A percentile compares a stretch with the other conserved stretches of the same genome.
Conservation (phyloP, 2,329 filamentous ascomycete species). For the Fusarium gaditjirri region DNA sequence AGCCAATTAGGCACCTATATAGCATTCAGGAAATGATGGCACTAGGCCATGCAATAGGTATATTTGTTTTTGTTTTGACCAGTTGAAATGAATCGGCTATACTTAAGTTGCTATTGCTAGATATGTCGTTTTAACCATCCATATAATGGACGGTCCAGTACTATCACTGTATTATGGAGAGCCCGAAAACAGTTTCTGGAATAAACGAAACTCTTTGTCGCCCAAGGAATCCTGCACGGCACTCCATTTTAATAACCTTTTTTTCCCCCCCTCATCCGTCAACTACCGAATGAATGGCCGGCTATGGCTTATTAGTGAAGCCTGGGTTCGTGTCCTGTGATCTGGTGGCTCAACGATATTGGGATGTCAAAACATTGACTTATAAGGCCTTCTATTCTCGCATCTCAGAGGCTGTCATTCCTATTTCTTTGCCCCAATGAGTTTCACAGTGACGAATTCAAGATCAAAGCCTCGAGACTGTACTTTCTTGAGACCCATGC, state of each 20-base stretch:
- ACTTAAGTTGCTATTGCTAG: not conserved
- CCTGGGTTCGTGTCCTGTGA: not conserved
- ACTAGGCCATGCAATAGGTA: not conserved
- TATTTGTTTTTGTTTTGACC: not conserved
- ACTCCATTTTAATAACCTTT: not conserved
- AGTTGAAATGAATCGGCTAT: not conserved
- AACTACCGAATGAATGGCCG: not conserved
- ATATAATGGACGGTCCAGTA: not conserved
- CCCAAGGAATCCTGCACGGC: not conserved
- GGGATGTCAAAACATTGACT: not conserved
- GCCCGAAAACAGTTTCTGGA: not conserved
- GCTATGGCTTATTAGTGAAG: not conserved
- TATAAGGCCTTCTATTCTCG: not conserved
- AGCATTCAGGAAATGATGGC: not conserved
- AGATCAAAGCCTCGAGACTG: not conserved
- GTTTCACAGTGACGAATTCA: not conserved
- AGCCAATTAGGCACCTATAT: not conserved
- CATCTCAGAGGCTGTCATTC: constrained; percentile 10
- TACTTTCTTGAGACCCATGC: not conserved
- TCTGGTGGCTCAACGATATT: not conserved
- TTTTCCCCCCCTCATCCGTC: not conserved
- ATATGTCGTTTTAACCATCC: not conserved
- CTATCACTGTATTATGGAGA: not conserved
- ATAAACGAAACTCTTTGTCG: not conserved
- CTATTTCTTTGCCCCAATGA: not conserved